These are phyloP conservation scores for Fusarium staphyleae DNA, from an alignment of 2,329 filamentous ascomycete genomes.

Conservation along the genomic window DNA sequence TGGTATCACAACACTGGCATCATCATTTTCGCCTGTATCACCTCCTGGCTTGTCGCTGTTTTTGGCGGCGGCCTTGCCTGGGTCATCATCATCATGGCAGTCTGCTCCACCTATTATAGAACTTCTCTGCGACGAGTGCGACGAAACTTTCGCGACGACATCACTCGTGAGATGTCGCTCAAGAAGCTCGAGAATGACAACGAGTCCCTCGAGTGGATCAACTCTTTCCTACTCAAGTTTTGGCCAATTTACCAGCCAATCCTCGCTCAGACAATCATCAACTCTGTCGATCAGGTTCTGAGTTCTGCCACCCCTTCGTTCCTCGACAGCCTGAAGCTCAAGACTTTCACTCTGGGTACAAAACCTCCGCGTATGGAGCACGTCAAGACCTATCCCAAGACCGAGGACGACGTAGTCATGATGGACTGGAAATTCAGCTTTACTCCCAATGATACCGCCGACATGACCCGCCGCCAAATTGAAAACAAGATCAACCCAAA, in stretches of 20 bases:
- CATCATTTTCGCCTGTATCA: conserved; percentile 89
- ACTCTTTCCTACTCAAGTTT: conserved; percentile 97
- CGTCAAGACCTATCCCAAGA: conserved; percentile 97
- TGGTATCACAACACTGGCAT: conserved; percentile 99
- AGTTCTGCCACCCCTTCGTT: conserved; percentile 92
- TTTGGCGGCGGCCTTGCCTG: conserved; percentile 91
- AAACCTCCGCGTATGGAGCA: conserved; percentile 97
- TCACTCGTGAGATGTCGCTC: conserved; percentile 87
- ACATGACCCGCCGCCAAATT: conserved; percentile 88
- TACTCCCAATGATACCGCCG: conserved; percentile 90
- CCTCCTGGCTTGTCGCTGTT: conserved; percentile 88
- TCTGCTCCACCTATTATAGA: conserved; percentile 93
- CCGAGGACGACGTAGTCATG: conserved; percentile 91
- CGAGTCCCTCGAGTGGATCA: conserved; percentile 98
- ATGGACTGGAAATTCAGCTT: conserved; percentile 99
- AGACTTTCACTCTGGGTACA: conserved; percentile 90
- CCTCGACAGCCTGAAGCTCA: conserved; percentile 90
- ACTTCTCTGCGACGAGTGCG: conserved; percentile 93
- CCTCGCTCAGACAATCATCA: conserved; percentile 88
- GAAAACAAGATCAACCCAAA: conserved; percentile 98
- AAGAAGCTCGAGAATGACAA: conserved; percentile 86
- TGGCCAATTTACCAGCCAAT: conserved; percentile 99
- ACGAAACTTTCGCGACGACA: conserved; percentile 94
- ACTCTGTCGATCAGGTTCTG: conserved; percentile 93
- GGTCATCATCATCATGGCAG: conserved; percentile 91